Conservation (phyloP, 1,284 basidiomycete genomes). For the Cryptococcus sp. region DNA sequence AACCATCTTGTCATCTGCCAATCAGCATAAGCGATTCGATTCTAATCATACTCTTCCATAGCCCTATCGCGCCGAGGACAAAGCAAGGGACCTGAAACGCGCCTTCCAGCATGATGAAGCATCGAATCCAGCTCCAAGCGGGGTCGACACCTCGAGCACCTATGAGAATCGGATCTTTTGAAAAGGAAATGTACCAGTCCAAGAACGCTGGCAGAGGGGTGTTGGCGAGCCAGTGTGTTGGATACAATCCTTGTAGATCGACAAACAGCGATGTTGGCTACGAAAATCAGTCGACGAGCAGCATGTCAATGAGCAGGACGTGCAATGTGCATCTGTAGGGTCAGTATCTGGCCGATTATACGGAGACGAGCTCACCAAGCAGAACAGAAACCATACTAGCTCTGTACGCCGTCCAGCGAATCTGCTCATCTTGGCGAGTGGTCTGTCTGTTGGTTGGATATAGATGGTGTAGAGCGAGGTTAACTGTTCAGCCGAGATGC, state of each 20-base stretch:
- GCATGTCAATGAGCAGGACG: not conserved
- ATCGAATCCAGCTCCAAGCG: constrained; percentile 37
- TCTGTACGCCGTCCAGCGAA: constrained; percentile 34
- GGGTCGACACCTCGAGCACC: constrained; percentile 19
- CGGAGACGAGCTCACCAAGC: constrained; percentile 20
- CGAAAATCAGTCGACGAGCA: not conserved
- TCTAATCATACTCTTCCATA: constrained; percentile 57
- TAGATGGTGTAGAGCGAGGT: no score
- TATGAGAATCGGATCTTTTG: constrained; percentile 39
- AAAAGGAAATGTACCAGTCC: constrained; percentile 30
- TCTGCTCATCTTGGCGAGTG: constrained; percentile 1
- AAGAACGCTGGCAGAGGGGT: constrained; percentile 25
- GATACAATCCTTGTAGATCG: constrained; percentile 42
- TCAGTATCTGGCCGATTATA: not conserved
- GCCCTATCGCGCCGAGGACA: constrained; percentile 58
- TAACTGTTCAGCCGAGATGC: no score
- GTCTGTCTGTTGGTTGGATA: not conserved
- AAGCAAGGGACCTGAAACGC: constrained; percentile 73
- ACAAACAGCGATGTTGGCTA: constrained; percentile 32
- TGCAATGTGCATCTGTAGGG: constrained; percentile 17
- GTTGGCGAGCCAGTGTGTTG: constrained; percentile 16
- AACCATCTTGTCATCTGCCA: constrained; percentile 35
- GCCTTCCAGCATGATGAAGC: constrained; percentile 41
- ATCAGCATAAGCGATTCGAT: not conserved
- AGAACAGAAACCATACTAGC: constrained; percentile 35